Conservation (phyloP, 1,284 basidiomycete genomes). For the Taiwanofungus camphoratus region DNA sequence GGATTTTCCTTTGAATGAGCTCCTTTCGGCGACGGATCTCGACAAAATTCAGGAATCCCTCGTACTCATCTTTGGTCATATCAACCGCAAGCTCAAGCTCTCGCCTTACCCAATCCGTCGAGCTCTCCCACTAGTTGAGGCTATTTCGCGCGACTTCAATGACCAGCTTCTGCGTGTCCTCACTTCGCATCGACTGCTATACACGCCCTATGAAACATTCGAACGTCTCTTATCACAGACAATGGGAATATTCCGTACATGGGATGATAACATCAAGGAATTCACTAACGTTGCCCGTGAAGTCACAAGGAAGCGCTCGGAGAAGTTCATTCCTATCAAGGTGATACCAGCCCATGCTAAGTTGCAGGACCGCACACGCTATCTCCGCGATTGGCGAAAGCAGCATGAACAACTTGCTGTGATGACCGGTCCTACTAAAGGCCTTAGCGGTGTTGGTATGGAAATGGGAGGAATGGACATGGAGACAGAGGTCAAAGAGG, state of each 20-base stretch:
- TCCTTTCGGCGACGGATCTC: conserved; percentile 93
- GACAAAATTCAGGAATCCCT: conserved; percentile 92
- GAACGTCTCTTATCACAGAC: conserved; percentile 79
- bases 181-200: conserved; percentile 84
- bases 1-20: conserved; percentile 95
- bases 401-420: conserved; percentile 97
- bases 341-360: conserved; percentile 88
- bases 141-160: conserved; percentile 96
- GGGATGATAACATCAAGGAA: conserved; percentile 98
- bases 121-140: conserved; percentile 93
- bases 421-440: conserved; percentile 95
- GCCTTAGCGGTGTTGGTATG: conserved; percentile 65
- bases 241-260: conserved; percentile 83
- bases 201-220: conserved; percentile 92
- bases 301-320: conserved; percentile 85
- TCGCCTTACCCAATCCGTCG: conserved; percentile 96
- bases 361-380: conserved; percentile 84
- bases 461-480: conserved; percentile 87
- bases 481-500: conserved; percentile 95
- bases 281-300: conserved; percentile 97
- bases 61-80: conserved; percentile 84
- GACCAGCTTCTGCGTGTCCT: conserved; percentile 91
- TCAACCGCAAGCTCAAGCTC: conserved; percentile 93
- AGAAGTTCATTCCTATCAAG: conserved; percentile 98
- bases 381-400: conserved; percentile 90